A percentile compares a stretch with the other conserved stretches of the same genome.
These are phyloP conservation scores for Zoysia matrella DNA, from an alignment of 202 grass and related monocot species.

Conservation along the genomic window DNA sequence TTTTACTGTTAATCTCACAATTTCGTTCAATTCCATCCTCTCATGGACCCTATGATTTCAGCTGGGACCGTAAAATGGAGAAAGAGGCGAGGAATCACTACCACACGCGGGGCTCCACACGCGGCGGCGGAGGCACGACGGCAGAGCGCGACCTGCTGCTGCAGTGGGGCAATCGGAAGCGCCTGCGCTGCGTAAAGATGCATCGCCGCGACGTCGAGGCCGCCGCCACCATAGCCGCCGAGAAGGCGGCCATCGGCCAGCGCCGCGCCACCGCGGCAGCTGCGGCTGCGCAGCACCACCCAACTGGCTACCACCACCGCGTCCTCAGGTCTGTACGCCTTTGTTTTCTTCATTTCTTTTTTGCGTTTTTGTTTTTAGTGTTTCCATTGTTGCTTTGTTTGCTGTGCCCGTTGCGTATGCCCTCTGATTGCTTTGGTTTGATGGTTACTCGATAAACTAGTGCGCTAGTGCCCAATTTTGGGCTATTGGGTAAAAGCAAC, in stretches of 20 bases:
- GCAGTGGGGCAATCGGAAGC: too few relatives aligned
- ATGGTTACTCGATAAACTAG: conserved; percentile 20
- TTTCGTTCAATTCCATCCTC: not conserved
- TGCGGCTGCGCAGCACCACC: conserved; percentile 44
- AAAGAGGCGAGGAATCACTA: conserved; percentile 80
- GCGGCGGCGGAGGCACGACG: conserved; percentile 47
- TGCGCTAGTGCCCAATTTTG: not conserved
- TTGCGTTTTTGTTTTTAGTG: not conserved
- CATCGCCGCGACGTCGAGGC: conserved; percentile 66
- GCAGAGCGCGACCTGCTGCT: conserved; percentile 59
- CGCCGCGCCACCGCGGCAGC: not conserved
- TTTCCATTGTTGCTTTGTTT: not conserved
- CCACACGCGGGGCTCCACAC: conserved; percentile 71
- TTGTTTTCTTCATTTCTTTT: not conserved
- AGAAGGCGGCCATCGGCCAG: conserved; percentile 59
- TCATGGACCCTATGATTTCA: not conserved
- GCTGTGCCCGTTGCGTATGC: conserved; percentile 28
- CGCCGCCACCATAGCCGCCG: conserved; percentile 49
- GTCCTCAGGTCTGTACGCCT: conserved; percentile 47
- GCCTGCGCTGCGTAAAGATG: conserved; percentile 77
- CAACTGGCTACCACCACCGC: conserved; percentile 43
- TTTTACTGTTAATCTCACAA: not conserved
- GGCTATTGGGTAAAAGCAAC: conserved; percentile 9
- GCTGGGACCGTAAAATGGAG: conserved; percentile 55
- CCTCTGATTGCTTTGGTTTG: conserved; percentile 24